Evolutionary conservation across 257 asterid genomes (phyloP).

Genomic region (Solanum acaule): DNA sequence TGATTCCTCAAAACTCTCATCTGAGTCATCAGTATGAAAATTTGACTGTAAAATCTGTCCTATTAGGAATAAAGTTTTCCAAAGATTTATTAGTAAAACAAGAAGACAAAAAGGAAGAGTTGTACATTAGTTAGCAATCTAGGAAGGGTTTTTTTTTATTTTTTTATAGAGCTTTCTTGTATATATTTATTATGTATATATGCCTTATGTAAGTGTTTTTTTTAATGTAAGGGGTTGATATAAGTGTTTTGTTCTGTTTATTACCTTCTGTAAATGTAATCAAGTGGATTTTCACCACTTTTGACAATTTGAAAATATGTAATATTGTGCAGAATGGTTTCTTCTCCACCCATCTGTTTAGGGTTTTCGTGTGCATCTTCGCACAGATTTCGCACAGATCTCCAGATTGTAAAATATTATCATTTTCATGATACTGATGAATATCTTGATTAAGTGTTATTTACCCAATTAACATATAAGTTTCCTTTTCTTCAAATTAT

Average conservation of each 20-base stretch:
- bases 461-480: background rate
- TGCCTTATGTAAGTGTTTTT: background rate
- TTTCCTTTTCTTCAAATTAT: background rate
- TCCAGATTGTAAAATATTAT: background rate
- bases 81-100: background rate
- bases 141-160: too few species aligned
- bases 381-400: background rate
- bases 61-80: background rate
- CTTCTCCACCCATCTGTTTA: background rate
- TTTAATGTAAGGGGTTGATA: background rate
- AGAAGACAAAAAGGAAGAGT: background rate
- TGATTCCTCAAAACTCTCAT: constrained; percentile 21
- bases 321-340: background rate
- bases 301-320: background rate
- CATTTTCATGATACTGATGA: background rate
- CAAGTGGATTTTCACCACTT: background rate
- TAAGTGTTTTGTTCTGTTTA: background rate
- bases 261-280: background rate
- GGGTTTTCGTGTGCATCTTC: background rate
- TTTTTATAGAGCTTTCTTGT: too few species aligned
- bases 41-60: background rate
- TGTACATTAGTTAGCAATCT: background rate
- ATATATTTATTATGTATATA: background rate
- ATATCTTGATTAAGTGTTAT: background rate
- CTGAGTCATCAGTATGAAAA: background rate